Evolutionary conservation across 106 monocot species (phyloP).

Genomic region (Ottelia alismoides): DNA sequence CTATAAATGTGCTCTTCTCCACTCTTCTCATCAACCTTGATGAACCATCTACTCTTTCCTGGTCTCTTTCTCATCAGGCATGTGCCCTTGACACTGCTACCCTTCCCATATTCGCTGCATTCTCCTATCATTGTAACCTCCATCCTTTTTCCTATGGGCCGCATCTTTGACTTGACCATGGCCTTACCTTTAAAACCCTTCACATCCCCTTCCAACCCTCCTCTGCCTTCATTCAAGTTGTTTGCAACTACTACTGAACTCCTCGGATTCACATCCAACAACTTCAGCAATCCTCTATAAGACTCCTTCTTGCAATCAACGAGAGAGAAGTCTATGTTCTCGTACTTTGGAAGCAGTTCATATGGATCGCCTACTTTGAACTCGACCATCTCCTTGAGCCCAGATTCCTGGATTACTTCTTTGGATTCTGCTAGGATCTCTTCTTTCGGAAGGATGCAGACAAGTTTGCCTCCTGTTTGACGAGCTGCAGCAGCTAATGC

Average conservation of each 20-base stretch:
- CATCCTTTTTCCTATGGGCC: constrained; percentile 41
- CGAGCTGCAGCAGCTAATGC: too few species aligned
- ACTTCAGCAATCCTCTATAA: constrained; percentile 20
- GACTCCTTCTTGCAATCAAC: constrained; percentile 29
- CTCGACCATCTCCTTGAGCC: too few species aligned
- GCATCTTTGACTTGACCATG: constrained; percentile 23
- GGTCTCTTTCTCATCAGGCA: neutral
- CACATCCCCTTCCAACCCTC: constrained; percentile 23
- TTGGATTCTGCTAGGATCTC: too few species aligned
- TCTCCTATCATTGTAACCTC: constrained; percentile 48
- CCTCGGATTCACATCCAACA: constrained; percentile 27
- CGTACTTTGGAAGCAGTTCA: too few species aligned
- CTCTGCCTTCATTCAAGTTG: constrained; percentile 17
- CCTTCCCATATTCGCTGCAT: constrained; percentile 28
- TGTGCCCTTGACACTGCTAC: neutral
- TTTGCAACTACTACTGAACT: too few species aligned
- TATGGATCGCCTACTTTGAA: constrained; percentile 38
- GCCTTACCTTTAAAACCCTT: constrained; percentile 1
- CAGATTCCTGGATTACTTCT: too few species aligned
- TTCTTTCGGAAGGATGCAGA: too few species aligned
- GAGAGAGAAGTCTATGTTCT: too few species aligned
- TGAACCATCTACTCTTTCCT: constrained; percentile 35
- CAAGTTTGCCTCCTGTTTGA: too few species aligned
- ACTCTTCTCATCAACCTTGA: constrained; percentile 30
- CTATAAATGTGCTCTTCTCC: constrained; percentile 47